These are phyloP conservation scores for Pseudozyma thailandica DNA, from an alignment of 1,284 basidiomycete species.

Conservation along the genomic window DNA sequence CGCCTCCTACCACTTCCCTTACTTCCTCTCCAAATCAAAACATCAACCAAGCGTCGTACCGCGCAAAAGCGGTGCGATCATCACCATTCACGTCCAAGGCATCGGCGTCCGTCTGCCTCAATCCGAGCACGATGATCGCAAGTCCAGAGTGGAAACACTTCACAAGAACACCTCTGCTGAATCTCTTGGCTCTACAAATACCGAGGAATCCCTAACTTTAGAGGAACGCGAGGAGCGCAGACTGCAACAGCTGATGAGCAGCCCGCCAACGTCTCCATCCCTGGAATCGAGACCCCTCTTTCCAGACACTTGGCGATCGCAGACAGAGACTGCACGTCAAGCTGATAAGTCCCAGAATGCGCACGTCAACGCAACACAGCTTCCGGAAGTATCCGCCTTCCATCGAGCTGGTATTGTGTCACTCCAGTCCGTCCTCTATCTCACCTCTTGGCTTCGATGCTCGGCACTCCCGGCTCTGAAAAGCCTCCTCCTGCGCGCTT, in stretches of 20 bases:
- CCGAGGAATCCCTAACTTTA: slow-evolving; percentile 7
- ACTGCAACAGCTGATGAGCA: slow-evolving; percentile 43
- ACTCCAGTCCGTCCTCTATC: slow-evolving; percentile 22
- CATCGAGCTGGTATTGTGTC: slow-evolving; percentile 36
- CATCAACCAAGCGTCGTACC: slow-evolving; percentile 21
- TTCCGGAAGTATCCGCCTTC: slow-evolving; percentile 10
- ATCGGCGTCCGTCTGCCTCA: slow-evolving; percentile 51
- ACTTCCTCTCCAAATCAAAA: slow-evolving; percentile 20
- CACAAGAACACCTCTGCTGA: not conserved
- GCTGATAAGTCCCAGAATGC: no score
- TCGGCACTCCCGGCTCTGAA: slow-evolving; percentile 23
- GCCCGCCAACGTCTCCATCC: slow-evolving; percentile 31
- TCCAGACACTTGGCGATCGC: not conserved
- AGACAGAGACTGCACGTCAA: not conserved
- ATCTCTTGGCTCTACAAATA: not conserved
- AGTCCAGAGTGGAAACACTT: not conserved
- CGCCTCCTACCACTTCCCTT: slow-evolving; percentile 37
- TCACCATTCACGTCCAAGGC: slow-evolving; percentile 58
- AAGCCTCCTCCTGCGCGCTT: slow-evolving; percentile 17
- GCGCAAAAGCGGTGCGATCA: slow-evolving; percentile 25
- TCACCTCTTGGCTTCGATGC: slow-evolving; percentile 22
- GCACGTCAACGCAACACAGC: not conserved
- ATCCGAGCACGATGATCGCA: slow-evolving; percentile 6
- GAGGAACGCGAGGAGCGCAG: slow-evolving; percentile 39
- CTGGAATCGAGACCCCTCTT: slow-evolving; percentile 7